phyloP scores from a whole-genome alignment of 129 eudicot species.

The Lonicera japonica region DNA sequence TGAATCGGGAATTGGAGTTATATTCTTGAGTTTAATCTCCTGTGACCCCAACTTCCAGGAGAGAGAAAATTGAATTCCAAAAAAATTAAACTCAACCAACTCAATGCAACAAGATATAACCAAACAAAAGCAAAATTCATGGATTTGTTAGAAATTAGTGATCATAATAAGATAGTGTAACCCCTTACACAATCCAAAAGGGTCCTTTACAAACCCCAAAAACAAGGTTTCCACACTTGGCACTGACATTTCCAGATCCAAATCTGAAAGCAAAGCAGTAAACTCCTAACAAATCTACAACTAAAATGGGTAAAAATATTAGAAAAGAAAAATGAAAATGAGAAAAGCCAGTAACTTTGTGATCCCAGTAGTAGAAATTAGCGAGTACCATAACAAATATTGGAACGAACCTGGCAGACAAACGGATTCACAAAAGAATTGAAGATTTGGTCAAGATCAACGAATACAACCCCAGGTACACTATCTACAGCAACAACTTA shows the following conservation, averaged over 20 bases:
- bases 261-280: background rate
- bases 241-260: background rate
- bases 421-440: too few relatives aligned
- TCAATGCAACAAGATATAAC: background rate
- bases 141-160: background rate
- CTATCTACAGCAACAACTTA: background rate
- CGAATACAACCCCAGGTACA: too few relatives aligned
- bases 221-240: background rate
- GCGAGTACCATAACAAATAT: background rate
- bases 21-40: background rate
- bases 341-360: background rate
- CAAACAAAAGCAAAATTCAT: background rate
- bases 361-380: background rate
- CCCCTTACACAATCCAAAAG: background rate
- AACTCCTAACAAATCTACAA: background rate
- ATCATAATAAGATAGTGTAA: background rate
- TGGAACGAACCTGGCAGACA: too few relatives aligned
- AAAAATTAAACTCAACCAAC: too few relatives aligned
- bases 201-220: background rate
- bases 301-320: background rate
- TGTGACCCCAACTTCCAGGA: background rate
- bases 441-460: too few relatives aligned
- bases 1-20: too few relatives aligned
- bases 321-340: background rate
- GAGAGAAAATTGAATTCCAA: background rate